Percentiles rank a stretch among this genome's conserved stretches.
Conservation (phyloP, 2,329 filamentous ascomycete species). For the Sporothrix brasiliensis region DNA sequence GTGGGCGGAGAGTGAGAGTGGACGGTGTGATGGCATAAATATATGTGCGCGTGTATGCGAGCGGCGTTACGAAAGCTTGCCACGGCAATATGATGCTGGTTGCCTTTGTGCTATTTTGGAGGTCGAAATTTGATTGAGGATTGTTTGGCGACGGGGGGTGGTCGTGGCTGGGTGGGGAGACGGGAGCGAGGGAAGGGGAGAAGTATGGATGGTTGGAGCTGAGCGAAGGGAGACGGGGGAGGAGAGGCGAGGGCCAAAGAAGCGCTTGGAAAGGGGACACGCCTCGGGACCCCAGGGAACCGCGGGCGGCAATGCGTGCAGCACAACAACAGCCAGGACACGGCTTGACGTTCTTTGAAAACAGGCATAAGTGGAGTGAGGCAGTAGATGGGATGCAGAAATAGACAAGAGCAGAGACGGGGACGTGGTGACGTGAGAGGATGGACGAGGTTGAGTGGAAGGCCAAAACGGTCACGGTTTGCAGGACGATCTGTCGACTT, state of each 20-base stretch:
- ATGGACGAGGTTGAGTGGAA: neutral
- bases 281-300: slow-evolving; percentile 6
- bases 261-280: neutral
- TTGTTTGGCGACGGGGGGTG: slow-evolving; percentile 29
- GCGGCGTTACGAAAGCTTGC: slow-evolving; percentile 27
- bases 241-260: slow-evolving; percentile 3
- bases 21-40: slow-evolving; percentile 5
- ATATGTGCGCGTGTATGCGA: slow-evolving; percentile 23
- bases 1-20: neutral
- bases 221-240: neutral
- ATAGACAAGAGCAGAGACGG: neutral
- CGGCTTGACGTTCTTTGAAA: neutral
- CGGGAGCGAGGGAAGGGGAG: slow-evolving; percentile 23
- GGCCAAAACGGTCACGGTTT: neutral
- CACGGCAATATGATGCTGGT: slow-evolving; percentile 26
- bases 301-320: neutral
- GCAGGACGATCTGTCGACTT: slow-evolving; percentile 25
- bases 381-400: neutral
- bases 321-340: neutral
- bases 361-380: neutral
- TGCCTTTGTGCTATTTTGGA: slow-evolving; percentile 32
- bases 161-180: slow-evolving; percentile 36
- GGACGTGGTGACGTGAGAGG: neutral
- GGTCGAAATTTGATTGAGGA: slow-evolving; percentile 24
- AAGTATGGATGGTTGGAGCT: slow-evolving; percentile 22